phyloP scores from a whole-genome alignment of 768 basidiomycete species.

The Holtermannia corniformis region DNA sequence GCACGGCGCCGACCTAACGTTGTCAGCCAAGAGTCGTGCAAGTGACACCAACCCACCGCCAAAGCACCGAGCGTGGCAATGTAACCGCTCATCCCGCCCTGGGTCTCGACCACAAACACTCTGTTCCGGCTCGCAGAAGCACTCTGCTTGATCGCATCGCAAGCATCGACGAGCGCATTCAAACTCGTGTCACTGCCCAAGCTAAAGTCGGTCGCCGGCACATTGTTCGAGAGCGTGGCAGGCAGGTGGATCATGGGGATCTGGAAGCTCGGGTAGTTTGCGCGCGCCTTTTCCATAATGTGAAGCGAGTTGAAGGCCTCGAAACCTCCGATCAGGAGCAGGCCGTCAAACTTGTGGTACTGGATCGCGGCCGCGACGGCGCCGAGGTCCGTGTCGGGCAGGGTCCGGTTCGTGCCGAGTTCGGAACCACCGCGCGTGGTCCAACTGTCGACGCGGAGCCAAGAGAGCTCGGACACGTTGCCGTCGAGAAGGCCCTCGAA shows the following conservation, averaged over 20 bases:
- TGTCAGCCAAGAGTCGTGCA: neutral
- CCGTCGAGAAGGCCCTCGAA: slow-evolving; percentile 91
- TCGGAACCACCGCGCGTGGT: slow-evolving; percentile 93
- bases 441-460: slow-evolving; percentile 97
- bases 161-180: slow-evolving; percentile 94
- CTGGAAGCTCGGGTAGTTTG: slow-evolving; percentile 80
- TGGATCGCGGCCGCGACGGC: slow-evolving; percentile 86
- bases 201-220: slow-evolving; percentile 92
- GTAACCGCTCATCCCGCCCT: slow-evolving; percentile 94
- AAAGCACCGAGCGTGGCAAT: slow-evolving; percentile 90
- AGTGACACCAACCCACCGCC: slow-evolving; percentile 50
- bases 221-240: slow-evolving; percentile 96
- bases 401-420: slow-evolving; percentile 85
- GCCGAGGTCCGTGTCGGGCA: slow-evolving; percentile 80
- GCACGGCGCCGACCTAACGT: slow-evolving; percentile 69
- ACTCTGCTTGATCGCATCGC: slow-evolving; percentile 97
- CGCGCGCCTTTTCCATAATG: slow-evolving; percentile 68
- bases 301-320: slow-evolving; percentile 78
- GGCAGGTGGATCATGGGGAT: slow-evolving; percentile 95
- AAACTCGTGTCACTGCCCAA: slow-evolving; percentile 94
- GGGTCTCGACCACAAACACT: slow-evolving; percentile 96
- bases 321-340: slow-evolving; percentile 91
- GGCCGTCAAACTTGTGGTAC: slow-evolving; percentile 61
- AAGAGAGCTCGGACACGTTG: slow-evolving; percentile 71
- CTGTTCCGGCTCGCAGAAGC: slow-evolving; percentile 91